Conservation (phyloP, 2,329 filamentous ascomycete species). For the Dactylonectria estremocensis region DNA sequence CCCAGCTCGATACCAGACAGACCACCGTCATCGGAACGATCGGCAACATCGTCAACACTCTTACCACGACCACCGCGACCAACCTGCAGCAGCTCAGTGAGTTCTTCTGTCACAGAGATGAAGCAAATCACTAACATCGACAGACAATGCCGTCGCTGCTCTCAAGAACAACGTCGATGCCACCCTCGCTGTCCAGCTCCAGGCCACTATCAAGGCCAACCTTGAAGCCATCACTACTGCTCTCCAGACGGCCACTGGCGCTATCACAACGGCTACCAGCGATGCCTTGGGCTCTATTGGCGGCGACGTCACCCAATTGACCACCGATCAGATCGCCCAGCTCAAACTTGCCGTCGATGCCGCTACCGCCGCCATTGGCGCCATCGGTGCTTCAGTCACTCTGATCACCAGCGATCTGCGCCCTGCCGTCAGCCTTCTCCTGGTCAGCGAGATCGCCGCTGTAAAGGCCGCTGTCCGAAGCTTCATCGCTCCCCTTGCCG, state of each 20-base stretch:
- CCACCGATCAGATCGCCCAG: background rate
- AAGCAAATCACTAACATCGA: background rate
- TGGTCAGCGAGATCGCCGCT: background rate
- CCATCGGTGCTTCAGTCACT: background rate
- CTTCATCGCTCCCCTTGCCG: background rate
- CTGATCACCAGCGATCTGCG: too few species aligned
- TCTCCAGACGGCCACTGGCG: background rate
- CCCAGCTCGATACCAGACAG: background rate
- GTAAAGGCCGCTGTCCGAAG: background rate
- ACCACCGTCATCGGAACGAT: background rate
- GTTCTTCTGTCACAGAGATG: background rate
- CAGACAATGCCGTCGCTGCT: background rate
- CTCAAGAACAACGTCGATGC: slow-evolving; percentile 6
- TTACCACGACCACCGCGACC: background rate
- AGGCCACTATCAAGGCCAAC: slow-evolving; percentile 4
- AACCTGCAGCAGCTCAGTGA: slow-evolving; percentile 4
- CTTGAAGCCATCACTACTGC: background rate
- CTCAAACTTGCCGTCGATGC: background rate
- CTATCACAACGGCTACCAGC: background rate
- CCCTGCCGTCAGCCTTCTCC: background rate
- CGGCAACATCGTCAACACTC: background rate
- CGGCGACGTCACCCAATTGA: background rate
- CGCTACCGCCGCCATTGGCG: background rate
- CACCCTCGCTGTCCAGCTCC: background rate
- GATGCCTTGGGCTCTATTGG: background rate